These are phyloP conservation scores for Colletotrichum navitas DNA, from an alignment of 2,329 filamentous ascomycete species.

Conservation along the genomic window DNA sequence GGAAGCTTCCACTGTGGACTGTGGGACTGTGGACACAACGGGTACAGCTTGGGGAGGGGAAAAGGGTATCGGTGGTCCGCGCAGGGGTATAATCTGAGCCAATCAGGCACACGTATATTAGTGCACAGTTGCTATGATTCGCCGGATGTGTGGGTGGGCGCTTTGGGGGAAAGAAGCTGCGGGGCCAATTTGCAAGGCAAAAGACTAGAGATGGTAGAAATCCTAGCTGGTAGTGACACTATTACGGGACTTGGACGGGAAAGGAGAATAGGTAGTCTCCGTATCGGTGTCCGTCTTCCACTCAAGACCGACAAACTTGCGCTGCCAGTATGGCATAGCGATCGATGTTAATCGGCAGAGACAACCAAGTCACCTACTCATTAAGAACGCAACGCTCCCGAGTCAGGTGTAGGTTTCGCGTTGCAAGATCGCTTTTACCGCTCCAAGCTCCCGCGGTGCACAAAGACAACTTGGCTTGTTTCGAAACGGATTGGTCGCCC, in stretches of 20 bases:
- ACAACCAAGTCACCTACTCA: conserved; percentile 25
- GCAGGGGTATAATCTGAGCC: conserved; percentile 21
- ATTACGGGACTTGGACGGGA: not conserved
- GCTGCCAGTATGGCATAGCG: not conserved
- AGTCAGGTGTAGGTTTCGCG: conserved; percentile 29
- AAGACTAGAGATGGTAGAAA: too few relatives aligned
- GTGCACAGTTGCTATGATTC: conserved; percentile 37
- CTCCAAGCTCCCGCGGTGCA: conserved; percentile 6
- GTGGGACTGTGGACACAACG: conserved; percentile 27
- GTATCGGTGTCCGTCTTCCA: conserved; percentile 8
- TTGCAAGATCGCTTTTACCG: conserved; percentile 13
- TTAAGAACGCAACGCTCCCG: conserved; percentile 17
- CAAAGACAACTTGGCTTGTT: conserved; percentile 27
- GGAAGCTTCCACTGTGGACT: conserved; percentile 33
- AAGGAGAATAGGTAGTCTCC: not conserved
- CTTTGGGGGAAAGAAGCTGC: conserved; percentile 10
- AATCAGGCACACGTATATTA: conserved; percentile 36
- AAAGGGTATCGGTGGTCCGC: conserved; percentile 28
- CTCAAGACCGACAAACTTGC: not conserved
- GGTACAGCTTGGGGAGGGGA: conserved; percentile 22
- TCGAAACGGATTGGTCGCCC: conserved; percentile 19
- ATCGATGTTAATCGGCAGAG: not conserved
- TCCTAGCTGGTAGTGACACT: too few relatives aligned
- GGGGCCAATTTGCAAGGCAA: not conserved
- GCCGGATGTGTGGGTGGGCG: not conserved